Conservation (phyloP, 164 flowering plant species). For the Liquidambar formosana region DNA sequence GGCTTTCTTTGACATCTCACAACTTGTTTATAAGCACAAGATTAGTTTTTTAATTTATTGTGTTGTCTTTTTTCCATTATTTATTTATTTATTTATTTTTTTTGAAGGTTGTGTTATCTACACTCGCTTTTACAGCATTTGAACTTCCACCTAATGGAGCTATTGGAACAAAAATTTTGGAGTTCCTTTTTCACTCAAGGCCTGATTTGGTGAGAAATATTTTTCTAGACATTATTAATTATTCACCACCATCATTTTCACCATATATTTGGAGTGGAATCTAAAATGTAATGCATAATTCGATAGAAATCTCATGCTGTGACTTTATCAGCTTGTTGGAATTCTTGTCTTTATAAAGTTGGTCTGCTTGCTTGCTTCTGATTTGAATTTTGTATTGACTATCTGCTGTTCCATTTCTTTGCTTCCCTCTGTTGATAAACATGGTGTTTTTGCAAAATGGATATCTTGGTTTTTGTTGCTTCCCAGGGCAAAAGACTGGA, state of each 20-base stretch:
- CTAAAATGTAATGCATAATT: neutral
- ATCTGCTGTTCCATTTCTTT: neutral
- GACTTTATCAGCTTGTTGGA: neutral
- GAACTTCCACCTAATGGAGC: conserved; percentile 99
- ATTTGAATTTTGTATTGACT: neutral
- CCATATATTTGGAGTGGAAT: neutral
- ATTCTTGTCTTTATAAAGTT: neutral
- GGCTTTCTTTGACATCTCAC: too few species aligned
- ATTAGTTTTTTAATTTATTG: too few species aligned
- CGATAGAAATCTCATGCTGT: neutral
- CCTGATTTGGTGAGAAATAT: conserved; percentile 73
- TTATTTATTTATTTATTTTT: conserved; percentile 7
- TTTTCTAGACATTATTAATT: neutral
- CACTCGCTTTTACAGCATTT: conserved; percentile 94
- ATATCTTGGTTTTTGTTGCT: neutral
- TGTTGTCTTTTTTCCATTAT: neutral
- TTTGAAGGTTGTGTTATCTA: conserved; percentile 77
- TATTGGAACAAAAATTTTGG: conserved; percentile 81
- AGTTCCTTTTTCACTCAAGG: conserved; percentile 90
- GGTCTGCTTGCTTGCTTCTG: neutral
- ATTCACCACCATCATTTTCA: neutral
- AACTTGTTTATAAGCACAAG: too few species aligned
- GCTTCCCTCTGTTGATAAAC: neutral
- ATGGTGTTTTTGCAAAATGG: neutral
- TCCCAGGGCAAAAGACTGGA: neutral